Evolutionary conservation across 2,329 filamentous ascomycete species (phyloP).

Genomic region (Nectriaceae sp.): DNA sequence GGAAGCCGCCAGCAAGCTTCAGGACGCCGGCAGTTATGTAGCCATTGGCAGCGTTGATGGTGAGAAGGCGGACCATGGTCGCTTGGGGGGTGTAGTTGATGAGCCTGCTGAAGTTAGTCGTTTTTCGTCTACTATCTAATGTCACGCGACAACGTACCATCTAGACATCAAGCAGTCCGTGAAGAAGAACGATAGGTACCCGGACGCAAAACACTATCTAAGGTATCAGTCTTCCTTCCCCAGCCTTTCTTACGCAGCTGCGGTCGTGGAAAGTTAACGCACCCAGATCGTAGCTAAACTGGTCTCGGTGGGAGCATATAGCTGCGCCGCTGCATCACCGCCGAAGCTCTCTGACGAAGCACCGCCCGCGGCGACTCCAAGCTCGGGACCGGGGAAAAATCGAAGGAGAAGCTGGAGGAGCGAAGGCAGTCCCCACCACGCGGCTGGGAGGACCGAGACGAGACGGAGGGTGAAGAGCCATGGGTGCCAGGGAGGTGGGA

Average conservation of each 20-base stretch:
- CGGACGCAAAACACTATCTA: constrained; percentile 70
- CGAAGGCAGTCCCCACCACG: constrained; percentile 72
- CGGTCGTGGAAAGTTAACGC: constrained; percentile 42
- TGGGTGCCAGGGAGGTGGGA: constrained; percentile 72
- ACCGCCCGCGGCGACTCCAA: constrained; percentile 30
- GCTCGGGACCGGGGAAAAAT: constrained; percentile 48
- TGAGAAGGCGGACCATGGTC: constrained; percentile 76
- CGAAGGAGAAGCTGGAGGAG: constrained; percentile 68
- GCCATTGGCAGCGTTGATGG: constrained; percentile 72
- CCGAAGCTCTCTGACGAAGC: constrained; percentile 15
- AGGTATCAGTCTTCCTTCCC: constrained; percentile 10
- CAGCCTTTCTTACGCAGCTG: neutral
- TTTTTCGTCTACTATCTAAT: neutral
- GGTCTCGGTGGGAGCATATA: constrained; percentile 62
- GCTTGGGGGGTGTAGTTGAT: constrained; percentile 81
- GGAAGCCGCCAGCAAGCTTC: constrained; percentile 68
- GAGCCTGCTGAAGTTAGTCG: constrained; percentile 56
- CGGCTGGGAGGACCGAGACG: constrained; percentile 68
- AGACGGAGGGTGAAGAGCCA: constrained; percentile 74
- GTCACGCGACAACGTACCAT: constrained; percentile 54
- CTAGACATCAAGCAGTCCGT: constrained; percentile 83
- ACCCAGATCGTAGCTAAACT: constrained; percentile 75
- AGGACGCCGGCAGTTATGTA: constrained; percentile 75
- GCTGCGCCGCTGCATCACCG: constrained; percentile 24
- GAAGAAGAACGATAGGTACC: constrained; percentile 80